Percentiles rank a stretch among this genome's conserved stretches.
These are phyloP conservation scores for Fagus crenata DNA, from an alignment of 306 rosid species.

Conservation along the genomic window DNA sequence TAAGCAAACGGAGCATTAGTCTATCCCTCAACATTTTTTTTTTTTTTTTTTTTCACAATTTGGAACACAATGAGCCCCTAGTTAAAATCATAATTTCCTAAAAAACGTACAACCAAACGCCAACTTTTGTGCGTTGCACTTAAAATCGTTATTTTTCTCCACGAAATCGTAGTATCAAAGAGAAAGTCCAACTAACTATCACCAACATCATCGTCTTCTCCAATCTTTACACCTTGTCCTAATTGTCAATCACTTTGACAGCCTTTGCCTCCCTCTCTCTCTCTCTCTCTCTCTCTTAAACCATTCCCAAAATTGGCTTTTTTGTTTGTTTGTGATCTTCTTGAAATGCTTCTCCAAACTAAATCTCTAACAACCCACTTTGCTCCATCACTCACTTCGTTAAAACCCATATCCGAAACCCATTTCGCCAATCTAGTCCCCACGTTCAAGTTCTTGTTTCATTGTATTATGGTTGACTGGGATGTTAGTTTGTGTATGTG, in stretches of 20 bases:
- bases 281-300: not conserved
- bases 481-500: not conserved
- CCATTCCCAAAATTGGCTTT: not conserved
- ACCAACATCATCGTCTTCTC: no score
- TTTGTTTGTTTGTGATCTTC: not conserved
- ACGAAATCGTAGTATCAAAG: no score
- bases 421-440: conserved; percentile 53
- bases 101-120: no score
- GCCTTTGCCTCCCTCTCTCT: not conserved
- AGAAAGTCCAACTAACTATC: no score
- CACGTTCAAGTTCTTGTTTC: conserved; percentile 67
- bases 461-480: not conserved
- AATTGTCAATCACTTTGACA: not conserved
- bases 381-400: conserved; percentile 34
- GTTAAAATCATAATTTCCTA: no score
- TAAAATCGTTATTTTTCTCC: no score
- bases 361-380: conserved; percentile 37
- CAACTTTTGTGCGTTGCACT: no score
- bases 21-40: no score
- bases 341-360: conserved; percentile 59
- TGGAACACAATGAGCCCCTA: no score
- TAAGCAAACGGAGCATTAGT: no score
- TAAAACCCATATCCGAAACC: conserved; percentile 20
- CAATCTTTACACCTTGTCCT: not conserved
- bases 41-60: no score